A percentile compares a stretch with the other conserved stretches of the same genome.
These are phyloP conservation scores for Phytophthora macrochlamydospora DNA, from an alignment of 352 stramenopile species.

Conservation along the genomic window DNA sequence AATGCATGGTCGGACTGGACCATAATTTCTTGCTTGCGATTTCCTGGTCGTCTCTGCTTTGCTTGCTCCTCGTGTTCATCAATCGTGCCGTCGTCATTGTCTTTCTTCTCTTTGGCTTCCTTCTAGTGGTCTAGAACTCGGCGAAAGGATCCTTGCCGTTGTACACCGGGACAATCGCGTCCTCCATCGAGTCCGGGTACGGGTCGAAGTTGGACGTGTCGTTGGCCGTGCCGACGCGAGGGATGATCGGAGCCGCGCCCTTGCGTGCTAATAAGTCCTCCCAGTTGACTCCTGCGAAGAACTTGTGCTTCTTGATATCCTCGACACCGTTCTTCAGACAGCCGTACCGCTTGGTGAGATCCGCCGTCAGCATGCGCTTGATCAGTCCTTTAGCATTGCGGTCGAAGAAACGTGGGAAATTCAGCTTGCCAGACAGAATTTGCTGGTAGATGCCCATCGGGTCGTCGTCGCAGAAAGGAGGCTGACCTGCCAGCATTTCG, in stretches of 20 bases:
- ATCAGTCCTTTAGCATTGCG: conserved; percentile 96
- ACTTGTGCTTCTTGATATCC: conserved; percentile 98
- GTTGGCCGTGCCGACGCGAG: conserved; percentile 86
- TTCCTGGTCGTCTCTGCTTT: not conserved
- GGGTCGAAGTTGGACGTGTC: conserved; percentile 98
- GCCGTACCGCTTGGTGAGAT: conserved; percentile 97
- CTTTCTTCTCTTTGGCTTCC: not conserved
- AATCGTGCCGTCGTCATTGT: conserved; percentile 8
- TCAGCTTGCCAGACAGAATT: conserved; percentile 94
- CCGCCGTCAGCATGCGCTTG: conserved; percentile 95
- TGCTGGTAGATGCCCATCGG: conserved; percentile 97
- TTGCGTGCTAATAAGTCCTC: conserved; percentile 90
- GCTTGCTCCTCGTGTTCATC: conserved; percentile 11
- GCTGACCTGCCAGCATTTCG: conserved; percentile 97
- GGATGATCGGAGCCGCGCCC: conserved; percentile 93
- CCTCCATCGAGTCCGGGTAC: conserved; percentile 94
- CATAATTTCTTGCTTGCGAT: conserved; percentile 39
- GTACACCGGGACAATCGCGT: conserved; percentile 92
- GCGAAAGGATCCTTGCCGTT: conserved; percentile 93
- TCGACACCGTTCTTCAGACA: conserved; percentile 95
- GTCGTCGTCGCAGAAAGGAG: conserved; percentile 96
- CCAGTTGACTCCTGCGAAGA: conserved; percentile 93
- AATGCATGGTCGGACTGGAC: conserved; percentile 31
- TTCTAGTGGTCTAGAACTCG: conserved; percentile 84
- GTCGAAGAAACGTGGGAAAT: conserved; percentile 95